Evolutionary conservation across 768 basidiomycete genomes (phyloP), one percentile per base, ranked within the genome.

Genomic region (Leccinum obscurum): DNA sequence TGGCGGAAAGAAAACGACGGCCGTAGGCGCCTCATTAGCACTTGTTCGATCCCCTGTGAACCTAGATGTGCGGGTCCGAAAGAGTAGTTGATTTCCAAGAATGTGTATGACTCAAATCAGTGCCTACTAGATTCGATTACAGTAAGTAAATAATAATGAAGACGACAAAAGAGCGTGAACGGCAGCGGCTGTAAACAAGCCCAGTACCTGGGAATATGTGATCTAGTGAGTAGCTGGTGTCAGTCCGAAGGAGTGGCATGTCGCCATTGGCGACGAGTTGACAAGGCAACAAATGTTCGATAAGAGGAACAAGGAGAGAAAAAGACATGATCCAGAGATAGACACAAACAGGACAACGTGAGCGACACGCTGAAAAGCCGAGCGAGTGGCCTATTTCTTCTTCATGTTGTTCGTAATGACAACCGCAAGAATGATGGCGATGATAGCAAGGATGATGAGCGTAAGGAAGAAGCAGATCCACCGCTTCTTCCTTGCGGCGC

Each of bases 401-500:
- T 75, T 72, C 50, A 70, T 77, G 64, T 80, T 77, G 53, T 81
- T 78, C 49, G 76, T 80, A 22, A 84, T 75, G 28, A 88, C 81
- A 34, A 86, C 79, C 6, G 82, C 86, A 28, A 83, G 77, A 32
- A 92, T 78, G 55, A 90, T 80, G 50, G 83, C 87, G 50, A 85
- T 78, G 52, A 92, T 83, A 63, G 87, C 83, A 60, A 89, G 78
- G 56, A 94, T 68, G 59, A 92, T 69, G 58, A 95, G 68, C 58
- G 76, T 70, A 61, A 93, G 85, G 76, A 85, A 71, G 81, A 96
- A 96, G 78, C 95, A 98, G 72, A 96, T 95, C 94, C 95, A 97
- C 68, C 95, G 87, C 83, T 96, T 98, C 76, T 89, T 93, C 61
- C 96, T 87, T 22, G 96, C 96, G 34, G 89, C 84, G 32, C 90